Conservation (phyloP, 139 green algal species). For the Auxenochlorella pyrenoidosa region DNA sequence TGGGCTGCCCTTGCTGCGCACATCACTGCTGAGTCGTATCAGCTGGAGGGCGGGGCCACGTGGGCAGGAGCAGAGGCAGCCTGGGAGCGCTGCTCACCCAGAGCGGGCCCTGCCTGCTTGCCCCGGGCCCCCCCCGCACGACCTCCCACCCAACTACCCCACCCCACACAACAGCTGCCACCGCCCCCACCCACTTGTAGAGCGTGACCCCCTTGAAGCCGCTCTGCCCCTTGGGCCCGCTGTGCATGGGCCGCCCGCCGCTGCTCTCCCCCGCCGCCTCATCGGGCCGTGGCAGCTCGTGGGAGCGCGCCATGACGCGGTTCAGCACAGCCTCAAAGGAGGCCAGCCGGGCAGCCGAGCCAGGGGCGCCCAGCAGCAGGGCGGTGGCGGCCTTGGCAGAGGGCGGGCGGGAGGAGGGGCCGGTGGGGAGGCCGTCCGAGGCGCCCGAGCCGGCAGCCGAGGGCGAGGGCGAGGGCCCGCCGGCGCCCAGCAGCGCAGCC, state of each 20-base stretch:
- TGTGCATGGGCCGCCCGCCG: conserved; percentile 9
- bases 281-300: neutral
- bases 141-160: too few species aligned
- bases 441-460: neutral
- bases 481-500: conserved; percentile 9
- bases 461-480: neutral
- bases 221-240: conserved; percentile 32
- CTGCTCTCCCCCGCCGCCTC: neutral
- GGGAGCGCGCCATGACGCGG: neutral
- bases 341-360: neutral
- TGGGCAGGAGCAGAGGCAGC: too few species aligned
- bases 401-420: neutral
- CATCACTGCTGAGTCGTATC: too few species aligned
- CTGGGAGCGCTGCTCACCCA: too few species aligned
- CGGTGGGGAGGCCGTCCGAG: neutral
- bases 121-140: too few species aligned
- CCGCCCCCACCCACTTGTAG: conserved; percentile 12
- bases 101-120: too few species aligned
- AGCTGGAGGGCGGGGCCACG: too few species aligned
- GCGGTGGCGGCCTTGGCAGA: neutral
- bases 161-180: too few species aligned
- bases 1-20: neutral
- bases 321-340: neutral
- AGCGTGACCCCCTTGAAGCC: conserved; percentile 30
- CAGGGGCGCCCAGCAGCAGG: neutral